Conservation (phyloP, 805 yeast genomes). For the Myxozyma neotropica region DNA sequence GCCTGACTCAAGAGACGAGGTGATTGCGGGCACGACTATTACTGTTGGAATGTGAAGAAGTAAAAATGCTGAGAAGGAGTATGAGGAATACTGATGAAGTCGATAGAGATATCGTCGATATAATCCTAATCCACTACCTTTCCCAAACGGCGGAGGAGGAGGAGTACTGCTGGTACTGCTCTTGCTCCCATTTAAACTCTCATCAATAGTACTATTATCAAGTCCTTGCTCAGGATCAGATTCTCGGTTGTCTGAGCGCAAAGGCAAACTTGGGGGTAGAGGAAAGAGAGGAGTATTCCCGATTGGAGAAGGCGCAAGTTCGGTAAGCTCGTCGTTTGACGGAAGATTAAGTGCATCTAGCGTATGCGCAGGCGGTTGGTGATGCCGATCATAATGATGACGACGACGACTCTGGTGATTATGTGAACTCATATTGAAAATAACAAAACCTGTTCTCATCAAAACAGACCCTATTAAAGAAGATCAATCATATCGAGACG, state of each 20-base stretch:
- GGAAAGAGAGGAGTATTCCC: too few relatives aligned
- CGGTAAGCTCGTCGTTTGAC: slow-evolving; percentile 12
- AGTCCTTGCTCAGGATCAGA: too few relatives aligned
- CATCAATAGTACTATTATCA: too few relatives aligned
- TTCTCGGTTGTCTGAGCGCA: too few relatives aligned
- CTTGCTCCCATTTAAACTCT: too few relatives aligned
- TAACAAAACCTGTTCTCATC: background rate
- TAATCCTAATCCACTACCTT: background rate
- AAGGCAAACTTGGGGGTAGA: too few relatives aligned
- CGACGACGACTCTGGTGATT: background rate
- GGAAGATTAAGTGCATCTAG: slow-evolving; percentile 8
- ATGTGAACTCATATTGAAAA: background rate
- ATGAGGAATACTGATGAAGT: slow-evolving; percentile 63
- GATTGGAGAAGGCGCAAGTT: slow-evolving; percentile 18
- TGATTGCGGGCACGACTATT: slow-evolving; percentile 54
- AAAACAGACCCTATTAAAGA: too few relatives aligned
- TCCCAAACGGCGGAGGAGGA: background rate
- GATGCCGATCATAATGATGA: background rate
- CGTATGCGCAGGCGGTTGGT: background rate
- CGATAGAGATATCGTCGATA: slow-evolving; percentile 25
- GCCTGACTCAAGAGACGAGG: slow-evolving; percentile 46
- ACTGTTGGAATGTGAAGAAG: slow-evolving; percentile 61
- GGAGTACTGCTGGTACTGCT: too few relatives aligned
- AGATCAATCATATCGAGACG: too few relatives aligned
- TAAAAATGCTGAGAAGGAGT: slow-evolving; percentile 58